Percentiles rank a stretch among this genome's conserved stretches.
These are phyloP conservation scores for Fennellomyces sp. DNA, from an alignment of 371 early-diverging fungal genomes.

Conservation along the genomic window DNA sequence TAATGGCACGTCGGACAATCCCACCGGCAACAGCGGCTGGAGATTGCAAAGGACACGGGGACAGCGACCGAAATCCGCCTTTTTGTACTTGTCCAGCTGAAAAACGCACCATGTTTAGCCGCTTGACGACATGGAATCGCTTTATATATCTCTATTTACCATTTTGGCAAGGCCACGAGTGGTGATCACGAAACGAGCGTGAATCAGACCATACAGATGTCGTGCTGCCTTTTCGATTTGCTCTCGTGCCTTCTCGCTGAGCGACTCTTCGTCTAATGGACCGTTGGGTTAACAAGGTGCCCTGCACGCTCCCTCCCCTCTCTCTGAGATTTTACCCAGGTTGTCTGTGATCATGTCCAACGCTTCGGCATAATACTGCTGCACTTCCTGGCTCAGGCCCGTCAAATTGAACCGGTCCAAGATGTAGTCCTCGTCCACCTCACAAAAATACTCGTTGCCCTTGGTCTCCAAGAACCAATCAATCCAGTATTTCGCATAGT, in stretches of 20 bases:
- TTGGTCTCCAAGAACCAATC: slow-evolving; percentile 79
- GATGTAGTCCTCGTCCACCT: slow-evolving; percentile 95
- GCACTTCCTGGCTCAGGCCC: slow-evolving; percentile 83
- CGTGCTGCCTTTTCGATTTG: slow-evolving; percentile 79
- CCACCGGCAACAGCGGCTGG: slow-evolving; percentile 87
- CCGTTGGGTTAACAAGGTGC: no score
- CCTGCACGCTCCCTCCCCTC: no score
- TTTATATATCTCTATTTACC: slow-evolving; percentile 45
- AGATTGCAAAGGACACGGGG: slow-evolving; percentile 91
- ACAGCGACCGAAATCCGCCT: slow-evolving; percentile 95
- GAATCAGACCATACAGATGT: slow-evolving; percentile 92
- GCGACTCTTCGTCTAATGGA: slow-evolving; percentile 63
- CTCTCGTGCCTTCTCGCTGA: slow-evolving; percentile 71
- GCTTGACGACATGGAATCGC: neutral
- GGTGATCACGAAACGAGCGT: slow-evolving; percentile 92
- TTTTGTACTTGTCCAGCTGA: slow-evolving; percentile 84
- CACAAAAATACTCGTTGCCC: slow-evolving; percentile 94
- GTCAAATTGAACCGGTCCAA: slow-evolving; percentile 96
- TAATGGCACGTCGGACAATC: slow-evolving; percentile 84
- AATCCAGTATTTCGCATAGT: slow-evolving; percentile 81
- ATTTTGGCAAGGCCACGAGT: slow-evolving; percentile 86
- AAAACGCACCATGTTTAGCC: no score
- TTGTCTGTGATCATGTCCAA: slow-evolving; percentile 93
- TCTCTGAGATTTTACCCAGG: slow-evolving; percentile 55
- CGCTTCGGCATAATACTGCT: slow-evolving; percentile 79